Conservation (phyloP, 352 stramenopile species). For the Globisporangium spinosum region DNA sequence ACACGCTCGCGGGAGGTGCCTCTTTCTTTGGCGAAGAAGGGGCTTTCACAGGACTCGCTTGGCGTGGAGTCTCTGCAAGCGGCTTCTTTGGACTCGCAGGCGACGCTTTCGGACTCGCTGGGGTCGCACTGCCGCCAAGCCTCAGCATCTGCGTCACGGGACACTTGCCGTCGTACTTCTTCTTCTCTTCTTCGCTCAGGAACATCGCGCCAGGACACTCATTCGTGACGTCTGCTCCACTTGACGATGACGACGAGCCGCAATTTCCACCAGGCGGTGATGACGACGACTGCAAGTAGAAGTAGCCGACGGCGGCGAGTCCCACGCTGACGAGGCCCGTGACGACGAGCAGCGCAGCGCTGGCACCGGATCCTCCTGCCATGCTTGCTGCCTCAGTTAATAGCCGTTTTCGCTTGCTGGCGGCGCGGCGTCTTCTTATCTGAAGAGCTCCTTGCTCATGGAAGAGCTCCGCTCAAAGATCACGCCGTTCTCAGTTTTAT, state of each 20-base stretch:
- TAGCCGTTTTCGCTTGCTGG: background rate
- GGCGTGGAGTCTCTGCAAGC: background rate
- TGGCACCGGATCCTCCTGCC: conserved; percentile 30
- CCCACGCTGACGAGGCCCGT: conserved; percentile 60
- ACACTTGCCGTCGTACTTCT: conserved; percentile 36
- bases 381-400: conserved; percentile 13
- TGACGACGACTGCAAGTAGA: conserved; percentile 41
- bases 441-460: background rate
- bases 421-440: background rate
- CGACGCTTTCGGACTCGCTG: conserved; percentile 16
- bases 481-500: background rate
- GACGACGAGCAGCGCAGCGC: conserved; percentile 46
- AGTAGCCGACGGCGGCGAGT: conserved; percentile 51
- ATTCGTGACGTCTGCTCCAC: conserved; percentile 17
- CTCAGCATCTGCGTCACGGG: conserved; percentile 35
- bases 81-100: conserved; percentile 14
- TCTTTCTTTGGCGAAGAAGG: conserved; percentile 19
- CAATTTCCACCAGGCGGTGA: background rate
- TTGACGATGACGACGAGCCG: conserved; percentile 7
- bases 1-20: background rate
- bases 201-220: conserved; percentile 27
- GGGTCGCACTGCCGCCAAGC: conserved; percentile 5
- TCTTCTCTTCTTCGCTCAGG: conserved; percentile 29
- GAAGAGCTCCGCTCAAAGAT: background rate
- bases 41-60: conserved; percentile 5